Base-by-base conservation (phyloP, 257 asterid species). In the Apocynum venetum region DNA sequence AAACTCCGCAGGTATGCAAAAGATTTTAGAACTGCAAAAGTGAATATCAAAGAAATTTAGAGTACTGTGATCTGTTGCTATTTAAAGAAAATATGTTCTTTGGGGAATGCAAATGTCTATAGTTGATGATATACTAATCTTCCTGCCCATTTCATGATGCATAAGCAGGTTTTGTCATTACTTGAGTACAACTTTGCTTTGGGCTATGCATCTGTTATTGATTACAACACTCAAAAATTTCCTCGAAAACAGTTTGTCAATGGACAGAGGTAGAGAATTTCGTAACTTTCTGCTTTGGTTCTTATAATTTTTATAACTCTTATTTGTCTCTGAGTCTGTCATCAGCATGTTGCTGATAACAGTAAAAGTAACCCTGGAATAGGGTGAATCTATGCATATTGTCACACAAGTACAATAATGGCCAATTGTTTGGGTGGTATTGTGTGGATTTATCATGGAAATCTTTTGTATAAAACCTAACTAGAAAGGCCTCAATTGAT, bases 161-260 rank as follows among this genome's bases (percentile, higher is more conserved):
- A 35, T 51, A 31, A 77, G 53, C 89, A 96, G 98, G 99, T 96
- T 80, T 96, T 96, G 56, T 91, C 98, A 20, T 66, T 96, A 82
- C 98, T 98, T 60, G 84, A 88, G 61, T 80, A 88, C 80, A 86
- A 82, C 78, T 83, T 75, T 83, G 80, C 90, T 72, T 51, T 93
- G 76, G 99, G 97, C 75, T 96, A 90, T 80, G 98, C 97, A 66
- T 91, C 98, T 55, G 51, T 82, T 56, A 77, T 83, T 76, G 99
- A 96, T 86, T 96, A 90, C 88, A 96, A 96, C 86, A 96, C 94
- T 64, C 99, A 93, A 87, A 91, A 83, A 75, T 77, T 89, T 67
- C 93, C 89, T 31, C 84, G 73, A 44, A 88, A 82, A 77, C 89
- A 89, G 63, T 91, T 89, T 86, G 73, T 83, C 74, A 86, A 79